Percentiles rank a stretch among this genome's conserved stretches.
Evolutionary conservation across 2,329 filamentous ascomycete genomes (phyloP).

Genomic region (Cladosporium sphaerospermum): DNA sequence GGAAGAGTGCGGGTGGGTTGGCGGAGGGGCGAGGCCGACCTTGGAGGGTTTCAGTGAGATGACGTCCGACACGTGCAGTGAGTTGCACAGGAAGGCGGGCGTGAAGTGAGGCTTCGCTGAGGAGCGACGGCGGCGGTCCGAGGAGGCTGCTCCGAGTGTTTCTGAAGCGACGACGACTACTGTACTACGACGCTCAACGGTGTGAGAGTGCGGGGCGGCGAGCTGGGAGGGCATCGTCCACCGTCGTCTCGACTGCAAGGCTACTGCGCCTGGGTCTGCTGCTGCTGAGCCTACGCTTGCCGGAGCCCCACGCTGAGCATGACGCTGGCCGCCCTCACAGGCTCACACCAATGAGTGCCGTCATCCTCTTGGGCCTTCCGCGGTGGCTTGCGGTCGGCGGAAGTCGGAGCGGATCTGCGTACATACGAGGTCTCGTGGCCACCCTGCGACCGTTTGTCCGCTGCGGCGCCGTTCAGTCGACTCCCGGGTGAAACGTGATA

Average conservation of each 20-base stretch:
- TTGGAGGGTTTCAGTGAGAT: too few species aligned
- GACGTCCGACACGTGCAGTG: too few species aligned
- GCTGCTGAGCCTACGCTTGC: not conserved
- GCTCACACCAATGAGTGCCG: not conserved
- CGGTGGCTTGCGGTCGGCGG: not conserved
- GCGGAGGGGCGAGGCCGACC: not conserved
- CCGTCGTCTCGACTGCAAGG: too few species aligned
- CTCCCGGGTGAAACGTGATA: too few species aligned
- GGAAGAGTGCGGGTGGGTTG: not conserved
- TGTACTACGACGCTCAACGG: not conserved
- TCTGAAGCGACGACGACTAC: too few species aligned
- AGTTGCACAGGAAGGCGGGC: too few species aligned
- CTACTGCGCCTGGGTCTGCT: not conserved
- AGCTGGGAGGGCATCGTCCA: too few species aligned
- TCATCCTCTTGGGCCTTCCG: not conserved
- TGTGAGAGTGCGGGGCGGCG: not conserved
- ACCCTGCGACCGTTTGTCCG: not conserved
- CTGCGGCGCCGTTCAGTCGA: not conserved
- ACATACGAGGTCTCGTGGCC: not conserved
- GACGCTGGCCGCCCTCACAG: not conserved
- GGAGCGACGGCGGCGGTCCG: too few species aligned
- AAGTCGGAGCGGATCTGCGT: not conserved
- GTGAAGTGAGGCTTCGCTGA: too few species aligned
- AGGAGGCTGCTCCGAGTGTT: too few species aligned
- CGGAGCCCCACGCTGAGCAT: constrained; percentile 2